Percentiles rank a stretch among this genome's conserved stretches.
Evolutionary conservation across 768 basidiomycete genomes (phyloP).

Genomic region (Lactarius pseudohatsudake): DNA sequence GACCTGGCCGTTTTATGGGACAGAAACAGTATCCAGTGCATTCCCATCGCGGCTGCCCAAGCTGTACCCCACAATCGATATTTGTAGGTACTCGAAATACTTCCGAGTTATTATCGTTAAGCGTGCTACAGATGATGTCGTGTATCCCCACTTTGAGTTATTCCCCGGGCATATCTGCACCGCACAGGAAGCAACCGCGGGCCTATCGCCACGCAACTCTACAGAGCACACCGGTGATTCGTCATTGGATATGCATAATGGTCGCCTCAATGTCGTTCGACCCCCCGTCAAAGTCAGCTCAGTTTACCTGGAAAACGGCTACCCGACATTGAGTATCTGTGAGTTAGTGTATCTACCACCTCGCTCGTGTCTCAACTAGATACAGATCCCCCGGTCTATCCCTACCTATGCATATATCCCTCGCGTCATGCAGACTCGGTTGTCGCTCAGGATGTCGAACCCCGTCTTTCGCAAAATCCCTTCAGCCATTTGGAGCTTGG

Average conservation of each 20-base stretch:
- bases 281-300: background rate
- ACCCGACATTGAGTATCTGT: conserved; percentile 19
- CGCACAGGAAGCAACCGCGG: background rate
- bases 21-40: background rate
- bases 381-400: conserved; percentile 27
- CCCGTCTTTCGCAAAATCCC: conserved; percentile 30
- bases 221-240: conserved; percentile 1
- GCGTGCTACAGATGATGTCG: conserved; percentile 31
- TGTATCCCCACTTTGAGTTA: conserved; percentile 40
- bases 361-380: background rate
- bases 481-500: conserved; percentile 12
- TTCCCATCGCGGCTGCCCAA: conserved; percentile 12
- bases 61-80: conserved; percentile 31
- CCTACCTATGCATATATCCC: conserved; percentile 14
- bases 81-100: conserved; percentile 32
- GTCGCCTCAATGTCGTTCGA: background rate
- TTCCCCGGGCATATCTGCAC: conserved; percentile 28
- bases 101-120: conserved; percentile 24
- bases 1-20: conserved; percentile 26
- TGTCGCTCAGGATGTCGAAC: conserved; percentile 16
- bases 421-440: background rate
- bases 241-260: conserved; percentile 1
- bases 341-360: background rate
- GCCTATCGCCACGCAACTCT: background rate
- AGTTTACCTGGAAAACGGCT: conserved; percentile 2